Conservation (phyloP, 1,284 basidiomycete species). For the Naganishia sp. region DNA sequence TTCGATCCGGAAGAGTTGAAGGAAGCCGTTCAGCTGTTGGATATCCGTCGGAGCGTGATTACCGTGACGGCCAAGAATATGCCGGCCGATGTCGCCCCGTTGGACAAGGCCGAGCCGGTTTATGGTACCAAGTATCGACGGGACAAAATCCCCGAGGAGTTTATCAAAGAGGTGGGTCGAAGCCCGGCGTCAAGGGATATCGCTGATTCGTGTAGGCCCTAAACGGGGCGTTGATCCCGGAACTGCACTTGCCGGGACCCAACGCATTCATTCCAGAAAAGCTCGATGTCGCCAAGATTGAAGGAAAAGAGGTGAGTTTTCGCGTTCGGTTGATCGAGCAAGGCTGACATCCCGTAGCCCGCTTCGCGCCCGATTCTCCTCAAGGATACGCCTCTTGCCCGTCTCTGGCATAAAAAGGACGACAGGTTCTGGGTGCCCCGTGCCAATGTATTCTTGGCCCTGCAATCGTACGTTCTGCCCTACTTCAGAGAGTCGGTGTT, state of each 20-base stretch:
- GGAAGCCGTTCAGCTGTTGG: slow-evolving; percentile 65
- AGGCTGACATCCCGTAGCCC: slow-evolving; percentile 57
- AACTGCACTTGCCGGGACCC: slow-evolving; percentile 75
- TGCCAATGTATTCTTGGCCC: slow-evolving; percentile 57
- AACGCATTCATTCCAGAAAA: slow-evolving; percentile 91
- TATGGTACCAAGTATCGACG: slow-evolving; percentile 83
- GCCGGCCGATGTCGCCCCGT: slow-evolving; percentile 63
- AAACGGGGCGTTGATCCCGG: slow-evolving; percentile 63
- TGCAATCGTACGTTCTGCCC: slow-evolving; percentile 42
- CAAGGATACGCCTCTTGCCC: slow-evolving; percentile 67
- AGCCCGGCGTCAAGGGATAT: slow-evolving; percentile 25
- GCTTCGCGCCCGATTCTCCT: slow-evolving; percentile 73
- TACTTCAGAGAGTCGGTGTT: background rate
- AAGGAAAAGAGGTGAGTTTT: slow-evolving; percentile 57
- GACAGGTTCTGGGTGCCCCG: slow-evolving; percentile 93
- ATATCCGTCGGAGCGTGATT: slow-evolving; percentile 61
- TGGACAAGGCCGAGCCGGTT: slow-evolving; percentile 73
- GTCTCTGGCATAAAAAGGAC: slow-evolving; percentile 94
- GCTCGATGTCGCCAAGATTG: slow-evolving; percentile 74
- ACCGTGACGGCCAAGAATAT: slow-evolving; percentile 55
- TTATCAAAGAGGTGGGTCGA: slow-evolving; percentile 62
- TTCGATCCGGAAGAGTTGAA: slow-evolving; percentile 72
- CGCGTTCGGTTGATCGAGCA: slow-evolving; percentile 2
- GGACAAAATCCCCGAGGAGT: slow-evolving; percentile 65
- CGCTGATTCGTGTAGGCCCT: slow-evolving; percentile 58